These are phyloP conservation scores for Cyclocybe cylindracea DNA, from an alignment of 768 basidiomycete species.

Conservation along the genomic window DNA sequence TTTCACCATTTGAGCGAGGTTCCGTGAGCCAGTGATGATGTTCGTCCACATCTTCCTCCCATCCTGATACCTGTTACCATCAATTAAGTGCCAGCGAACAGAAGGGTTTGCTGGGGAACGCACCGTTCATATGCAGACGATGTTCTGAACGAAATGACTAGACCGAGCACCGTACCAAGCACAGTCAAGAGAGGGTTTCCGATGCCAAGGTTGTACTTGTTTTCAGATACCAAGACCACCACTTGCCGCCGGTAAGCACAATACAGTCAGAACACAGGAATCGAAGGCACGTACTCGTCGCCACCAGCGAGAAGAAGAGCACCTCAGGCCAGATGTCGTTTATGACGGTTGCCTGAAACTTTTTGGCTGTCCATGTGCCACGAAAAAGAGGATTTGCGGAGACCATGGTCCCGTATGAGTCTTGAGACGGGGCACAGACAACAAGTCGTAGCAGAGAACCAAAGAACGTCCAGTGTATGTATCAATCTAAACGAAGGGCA, in stretches of 20 bases:
- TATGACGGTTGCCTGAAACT: slow-evolving; percentile 56
- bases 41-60: slow-evolving; percentile 73
- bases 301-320: slow-evolving; percentile 57
- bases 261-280: not conserved
- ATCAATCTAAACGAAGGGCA: no score
- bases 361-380: slow-evolving; percentile 48
- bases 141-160: slow-evolving; percentile 73
- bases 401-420: slow-evolving; percentile 8
- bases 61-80: slow-evolving; percentile 53
- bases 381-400: slow-evolving; percentile 42
- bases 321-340: slow-evolving; percentile 68
- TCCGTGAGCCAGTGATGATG: slow-evolving; percentile 57
- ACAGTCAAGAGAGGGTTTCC: slow-evolving; percentile 63
- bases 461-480: no score
- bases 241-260: slow-evolving; percentile 33
- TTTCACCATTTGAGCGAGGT: slow-evolving; percentile 58
- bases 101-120: slow-evolving; percentile 9
- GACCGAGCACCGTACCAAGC: slow-evolving; percentile 71
- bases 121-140: slow-evolving; percentile 71
- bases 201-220: slow-evolving; percentile 50
- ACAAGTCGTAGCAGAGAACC: not conserved
- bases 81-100: not conserved
- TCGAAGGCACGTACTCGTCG: slow-evolving; percentile 41
- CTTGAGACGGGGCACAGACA: not conserved
- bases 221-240: slow-evolving; percentile 57